These are phyloP conservation scores for Phragmites australis DNA, from an alignment of 176 grass and related monocot genomes.

Conservation along the genomic window DNA sequence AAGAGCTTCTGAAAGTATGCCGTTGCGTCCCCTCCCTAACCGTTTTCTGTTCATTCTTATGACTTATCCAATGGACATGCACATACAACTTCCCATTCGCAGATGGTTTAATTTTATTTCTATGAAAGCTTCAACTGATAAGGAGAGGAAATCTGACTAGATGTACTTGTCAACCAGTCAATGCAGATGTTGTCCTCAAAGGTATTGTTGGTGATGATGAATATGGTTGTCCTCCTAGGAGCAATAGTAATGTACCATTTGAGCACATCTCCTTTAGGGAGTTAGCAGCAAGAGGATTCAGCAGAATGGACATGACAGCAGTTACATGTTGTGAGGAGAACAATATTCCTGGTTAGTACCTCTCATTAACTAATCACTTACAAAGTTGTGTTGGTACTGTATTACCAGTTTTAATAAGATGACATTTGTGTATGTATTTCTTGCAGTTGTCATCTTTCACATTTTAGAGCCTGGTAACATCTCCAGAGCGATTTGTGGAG, in stretches of 20 bases:
- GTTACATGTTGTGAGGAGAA: constrained; percentile 96
- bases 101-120: neutral
- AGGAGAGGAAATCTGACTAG: constrained; percentile 49
- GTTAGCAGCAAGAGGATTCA: constrained; percentile 70
- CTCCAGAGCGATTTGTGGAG: constrained; percentile 79
- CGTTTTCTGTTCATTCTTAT: neutral
- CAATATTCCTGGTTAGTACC: constrained; percentile 82
- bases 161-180: constrained; percentile 64
- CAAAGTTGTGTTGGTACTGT: neutral
- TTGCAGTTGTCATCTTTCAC: constrained; percentile 95
- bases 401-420: neutral
- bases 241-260: constrained; percentile 49
- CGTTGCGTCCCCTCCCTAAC: neutral
- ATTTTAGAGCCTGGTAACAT: constrained; percentile 84
- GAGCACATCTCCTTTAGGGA: constrained; percentile 94
- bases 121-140: constrained; percentile 8
- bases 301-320: constrained; percentile 86
- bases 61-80: constrained; percentile 16
- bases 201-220: constrained; percentile 63
- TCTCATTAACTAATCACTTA: neutral
- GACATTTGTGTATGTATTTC: constrained; percentile 23
- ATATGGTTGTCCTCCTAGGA: constrained; percentile 63
- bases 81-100: neutral
- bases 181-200: constrained; percentile 91
- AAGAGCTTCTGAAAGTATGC: constrained; percentile 91